Evolutionary conservation across 1,284 basidiomycete genomes (phyloP), one percentile per base, ranked within the genome.

Genomic region (Cutaneotrichosporon spelunceum): DNA sequence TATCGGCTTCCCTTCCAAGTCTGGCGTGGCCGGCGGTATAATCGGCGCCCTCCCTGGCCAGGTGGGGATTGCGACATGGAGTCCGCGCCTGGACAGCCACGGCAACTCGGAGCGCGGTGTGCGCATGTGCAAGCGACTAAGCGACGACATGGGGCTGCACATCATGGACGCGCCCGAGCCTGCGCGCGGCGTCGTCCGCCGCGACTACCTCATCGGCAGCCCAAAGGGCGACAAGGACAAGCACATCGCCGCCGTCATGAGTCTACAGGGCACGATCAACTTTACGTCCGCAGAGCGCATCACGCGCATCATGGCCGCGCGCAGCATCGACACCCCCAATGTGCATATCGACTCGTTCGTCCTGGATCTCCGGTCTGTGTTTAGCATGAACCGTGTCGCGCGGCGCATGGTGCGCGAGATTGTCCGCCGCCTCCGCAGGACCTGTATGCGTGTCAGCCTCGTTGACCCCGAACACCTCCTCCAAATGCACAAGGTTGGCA

Each of bases 61-160:
- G 39, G 48, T 63, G 14, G 64, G 61, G 26, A 58, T 66, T 19
- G 56, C 64, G 44, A 66, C 64, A 0, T 66, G 62, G 45, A 63
- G 61, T 3, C 61, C 64, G 19, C 52, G 48, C 6, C 64, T 66
- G 34, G 59, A 66, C 49, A 13, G 19, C 34, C 53, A 61, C 44
- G 64, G 64, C 36, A 63, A 60, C 59, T 53, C 48, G 9, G 45
- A 59, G 4, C 61, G 64, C 45, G 64, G 64, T 11, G 61, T 63
- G 11, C 48, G 53, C 23, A 57, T 66, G 29, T 66, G 64, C 49
- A 23, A 29, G 33, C 34, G 36, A 8, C 57, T 66, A 23, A 26
- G n/a, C 13, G 59, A 66, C 54, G 64, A 66, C 59, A 66, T 66
- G 64, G 64, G 64, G 30, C 44, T 66, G 57, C 64, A 66, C 61